phyloP scores from a whole-genome alignment of 1,139 yeast species.

The Saccharomyces hybrid region DNA sequence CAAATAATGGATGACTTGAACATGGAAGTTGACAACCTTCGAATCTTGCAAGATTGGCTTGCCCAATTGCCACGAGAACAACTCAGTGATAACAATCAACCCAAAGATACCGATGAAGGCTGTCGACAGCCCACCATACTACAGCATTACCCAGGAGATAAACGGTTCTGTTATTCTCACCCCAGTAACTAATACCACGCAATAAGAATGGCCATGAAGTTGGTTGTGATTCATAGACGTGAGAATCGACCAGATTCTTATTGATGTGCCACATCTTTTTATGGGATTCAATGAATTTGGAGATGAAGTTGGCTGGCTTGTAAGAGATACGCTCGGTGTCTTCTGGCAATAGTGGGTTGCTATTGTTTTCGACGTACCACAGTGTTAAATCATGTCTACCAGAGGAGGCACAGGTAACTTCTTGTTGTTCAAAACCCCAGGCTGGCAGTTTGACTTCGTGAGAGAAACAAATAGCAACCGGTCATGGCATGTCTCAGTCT shows the following conservation, averaged over 20 bases:
- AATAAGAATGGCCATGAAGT: conserved; percentile 77
- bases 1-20: conserved; percentile 57
- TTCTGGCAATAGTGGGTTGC: conserved; percentile 40
- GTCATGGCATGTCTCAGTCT: conserved; percentile 85
- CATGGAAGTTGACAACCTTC: conserved; percentile 61
- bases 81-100: conserved; percentile 45
- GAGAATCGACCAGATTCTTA: conserved; percentile 74
- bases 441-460: conserved; percentile 79
- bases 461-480: conserved; percentile 83
- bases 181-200: conserved; percentile 96
- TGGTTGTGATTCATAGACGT: conserved; percentile 86
- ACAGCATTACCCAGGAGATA: conserved; percentile 87
- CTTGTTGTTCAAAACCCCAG: conserved; percentile 96
- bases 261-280: conserved; percentile 86
- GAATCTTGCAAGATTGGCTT: conserved; percentile 41
- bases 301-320: conserved; percentile 52
- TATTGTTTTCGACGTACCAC: conserved; percentile 86
- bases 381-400: conserved; percentile 68
- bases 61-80: conserved; percentile 74
- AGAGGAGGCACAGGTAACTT: conserved; percentile 83
- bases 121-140: conserved; percentile 78
- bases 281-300: conserved; percentile 72
- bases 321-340: conserved; percentile 51
- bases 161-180: conserved; percentile 62
- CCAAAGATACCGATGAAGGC: conserved; percentile 50